Evolutionary conservation across 2,329 filamentous ascomycete genomes (phyloP).

Genomic region (Sporothrix protearum): DNA sequence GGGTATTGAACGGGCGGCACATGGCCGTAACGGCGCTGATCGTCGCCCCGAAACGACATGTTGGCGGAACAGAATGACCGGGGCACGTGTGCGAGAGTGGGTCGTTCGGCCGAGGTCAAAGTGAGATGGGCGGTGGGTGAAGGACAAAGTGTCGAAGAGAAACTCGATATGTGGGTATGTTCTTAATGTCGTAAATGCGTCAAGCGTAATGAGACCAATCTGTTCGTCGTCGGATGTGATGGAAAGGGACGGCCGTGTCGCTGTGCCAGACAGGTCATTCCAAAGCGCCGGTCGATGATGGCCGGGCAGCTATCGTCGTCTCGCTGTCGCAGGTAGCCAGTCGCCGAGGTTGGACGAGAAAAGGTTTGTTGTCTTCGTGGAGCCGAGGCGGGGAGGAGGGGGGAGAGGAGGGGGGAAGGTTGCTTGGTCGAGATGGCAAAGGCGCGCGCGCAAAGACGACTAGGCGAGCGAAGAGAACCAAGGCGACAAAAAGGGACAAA

Average conservation of each 20-base stretch:
- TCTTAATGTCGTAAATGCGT: not conserved
- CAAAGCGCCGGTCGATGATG: not conserved
- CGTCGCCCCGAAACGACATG: conserved; percentile 64
- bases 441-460: not conserved
- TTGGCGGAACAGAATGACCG: conserved; percentile 20
- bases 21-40: conserved; percentile 63
- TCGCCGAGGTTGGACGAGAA: not conserved
- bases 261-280: not conserved
- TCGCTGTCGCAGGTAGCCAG: not conserved
- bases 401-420: not conserved
- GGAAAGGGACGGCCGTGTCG: not conserved
- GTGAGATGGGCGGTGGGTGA: not conserved
- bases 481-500: not conserved
- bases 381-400: not conserved
- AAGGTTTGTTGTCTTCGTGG: not conserved
- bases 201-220: not conserved
- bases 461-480: no score
- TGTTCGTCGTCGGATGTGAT: not conserved
- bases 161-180: not conserved
- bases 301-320: not conserved
- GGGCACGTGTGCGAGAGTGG: not conserved
- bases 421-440: not conserved
- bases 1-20: conserved; percentile 64
- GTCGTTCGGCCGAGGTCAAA: not conserved
- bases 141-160: not conserved